A percentile compares a stretch with the other conserved stretches of the same genome.
These are phyloP conservation scores for Cyclotella distinguenda DNA, from an alignment of 108 stramenopile species.

Conservation along the genomic window DNA sequence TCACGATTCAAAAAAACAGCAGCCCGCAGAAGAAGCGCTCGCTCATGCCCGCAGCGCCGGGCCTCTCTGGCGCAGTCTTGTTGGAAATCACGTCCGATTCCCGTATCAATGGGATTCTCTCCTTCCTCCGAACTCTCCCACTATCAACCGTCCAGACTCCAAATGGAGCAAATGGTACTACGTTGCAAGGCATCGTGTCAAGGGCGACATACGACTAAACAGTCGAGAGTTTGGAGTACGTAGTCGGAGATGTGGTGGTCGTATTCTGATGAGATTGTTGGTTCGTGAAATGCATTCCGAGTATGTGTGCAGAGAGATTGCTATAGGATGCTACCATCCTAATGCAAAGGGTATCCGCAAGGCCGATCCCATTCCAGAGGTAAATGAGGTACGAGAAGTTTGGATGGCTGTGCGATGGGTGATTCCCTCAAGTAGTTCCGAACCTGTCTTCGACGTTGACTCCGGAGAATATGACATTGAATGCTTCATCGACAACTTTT, in stretches of 20 bases:
- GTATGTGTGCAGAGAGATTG: constrained; percentile 59
- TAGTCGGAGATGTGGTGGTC: constrained; percentile 58
- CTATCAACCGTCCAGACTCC: constrained; percentile 4
- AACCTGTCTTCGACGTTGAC: constrained; percentile 24
- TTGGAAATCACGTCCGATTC: constrained; percentile 77
- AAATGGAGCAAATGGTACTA: constrained; percentile 61
- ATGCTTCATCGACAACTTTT: constrained; percentile 58
- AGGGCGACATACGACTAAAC: constrained; percentile 53
- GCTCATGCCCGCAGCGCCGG: constrained; percentile 70
- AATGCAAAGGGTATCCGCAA: constrained; percentile 67
- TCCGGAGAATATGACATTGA: constrained; percentile 37
- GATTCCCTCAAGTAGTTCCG: constrained; percentile 12
- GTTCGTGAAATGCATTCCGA: constrained; percentile 55
- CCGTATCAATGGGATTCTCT: constrained; percentile 66
- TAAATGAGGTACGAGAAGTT: constrained; percentile 68
- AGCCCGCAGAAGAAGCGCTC: constrained; percentile 30
- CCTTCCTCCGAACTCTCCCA: constrained; percentile 49
- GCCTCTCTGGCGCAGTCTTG: constrained; percentile 71
- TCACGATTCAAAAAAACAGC: not conserved
- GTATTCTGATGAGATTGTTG: constrained; percentile 67
- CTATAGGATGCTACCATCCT: constrained; percentile 77
- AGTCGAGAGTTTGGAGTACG: constrained; percentile 43
- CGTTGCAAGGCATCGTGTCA: constrained; percentile 66
- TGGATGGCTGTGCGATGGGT: constrained; percentile 75
- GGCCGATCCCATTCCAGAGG: constrained; percentile 34